Evolutionary conservation across 2,329 filamentous ascomycete species (phyloP), one percentile per base, ranked within the genome.

Genomic region (Zymoseptoria brevis): DNA sequence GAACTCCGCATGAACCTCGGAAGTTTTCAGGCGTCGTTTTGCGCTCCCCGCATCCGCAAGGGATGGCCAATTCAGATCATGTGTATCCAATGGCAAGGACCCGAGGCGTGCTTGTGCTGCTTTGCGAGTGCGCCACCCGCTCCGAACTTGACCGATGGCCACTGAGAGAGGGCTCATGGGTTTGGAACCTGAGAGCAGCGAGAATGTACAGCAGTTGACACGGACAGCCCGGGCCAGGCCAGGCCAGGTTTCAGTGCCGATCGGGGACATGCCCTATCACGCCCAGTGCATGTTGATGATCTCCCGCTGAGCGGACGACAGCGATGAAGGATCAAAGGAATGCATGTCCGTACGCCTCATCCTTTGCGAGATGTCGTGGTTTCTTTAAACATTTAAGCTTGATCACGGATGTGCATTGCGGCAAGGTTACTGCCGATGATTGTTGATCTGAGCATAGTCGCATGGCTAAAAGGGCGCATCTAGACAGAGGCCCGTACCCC

Each of bases 361-460:
- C 57, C 35, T 52, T 60, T 50, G 52, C 60, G 53, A 50, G 35
- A 50, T 55, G 53, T 56, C 54, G 60, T 54, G 53, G 57, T 60
- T 35, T 50, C 59, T 58, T 59, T 63, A 59, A 55, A 62, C 62
- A 22, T 53, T 62, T 64, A 64, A 60, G 58, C 60, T 60, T 58
- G 56, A 56, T 60, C 55, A 60, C 53, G 57, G 48, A 24, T 41
- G 48, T 50, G 55, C 55, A 60, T 56, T 50, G 57, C 52, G 60
- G 56, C 56, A 60, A 57, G 57, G 29, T 58, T 53, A 29, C 53
- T 55, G 55, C 57, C 61, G 57, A 57, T 60, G 62, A 61, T 60
- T 61, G 57, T 60, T 45, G 35, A 29, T 57, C 60, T 58, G 67
- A 66, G 64, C 60, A 68, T 69, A 66, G 64, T 54, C 60, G 49